Conservation (phyloP, 2,329 filamentous ascomycete species). For the Alternaria dauci region DNA sequence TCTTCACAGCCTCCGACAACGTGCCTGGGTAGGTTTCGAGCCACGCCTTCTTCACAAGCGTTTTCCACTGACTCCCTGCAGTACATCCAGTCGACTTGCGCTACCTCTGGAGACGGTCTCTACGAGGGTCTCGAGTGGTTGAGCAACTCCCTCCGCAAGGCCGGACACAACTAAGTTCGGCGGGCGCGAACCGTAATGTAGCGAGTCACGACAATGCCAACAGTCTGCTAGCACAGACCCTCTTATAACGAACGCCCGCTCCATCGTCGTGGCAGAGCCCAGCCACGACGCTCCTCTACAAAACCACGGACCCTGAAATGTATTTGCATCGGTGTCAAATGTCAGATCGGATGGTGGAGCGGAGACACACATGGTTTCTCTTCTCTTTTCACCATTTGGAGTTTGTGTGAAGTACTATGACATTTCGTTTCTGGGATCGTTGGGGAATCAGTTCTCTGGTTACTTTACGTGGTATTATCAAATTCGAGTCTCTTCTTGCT, state of each 20-base stretch:
- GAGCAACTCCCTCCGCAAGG: slow-evolving; percentile 64
- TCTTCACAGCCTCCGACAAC: slow-evolving; percentile 97
- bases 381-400: slow-evolving; percentile 48
- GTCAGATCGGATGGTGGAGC: slow-evolving; percentile 49
- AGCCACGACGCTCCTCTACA: slow-evolving; percentile 21
- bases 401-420: slow-evolving; percentile 49
- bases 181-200: slow-evolving; percentile 26
- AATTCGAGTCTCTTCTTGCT: slow-evolving; percentile 51
- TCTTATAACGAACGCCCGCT: slow-evolving; percentile 35
- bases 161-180: slow-evolving; percentile 56
- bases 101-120: slow-evolving; percentile 98
- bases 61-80: slow-evolving; percentile 42
- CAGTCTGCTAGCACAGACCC: slow-evolving; percentile 38
- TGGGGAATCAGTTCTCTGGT: slow-evolving; percentile 49
- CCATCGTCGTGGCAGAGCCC: slow-evolving; percentile 27
- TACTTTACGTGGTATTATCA: slow-evolving; percentile 49
- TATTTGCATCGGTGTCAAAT: slow-evolving; percentile 45
- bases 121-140: slow-evolving; percentile 90
- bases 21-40: slow-evolving; percentile 85
- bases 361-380: slow-evolving; percentile 33
- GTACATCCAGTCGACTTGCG: slow-evolving; percentile 99
- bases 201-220: slow-evolving; percentile 39
- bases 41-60: background rate
- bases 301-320: slow-evolving; percentile 39
- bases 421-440: slow-evolving; percentile 47